Conservation (phyloP, 805 yeast genomes). For the Wickerhamiella domercqiae region DNA sequence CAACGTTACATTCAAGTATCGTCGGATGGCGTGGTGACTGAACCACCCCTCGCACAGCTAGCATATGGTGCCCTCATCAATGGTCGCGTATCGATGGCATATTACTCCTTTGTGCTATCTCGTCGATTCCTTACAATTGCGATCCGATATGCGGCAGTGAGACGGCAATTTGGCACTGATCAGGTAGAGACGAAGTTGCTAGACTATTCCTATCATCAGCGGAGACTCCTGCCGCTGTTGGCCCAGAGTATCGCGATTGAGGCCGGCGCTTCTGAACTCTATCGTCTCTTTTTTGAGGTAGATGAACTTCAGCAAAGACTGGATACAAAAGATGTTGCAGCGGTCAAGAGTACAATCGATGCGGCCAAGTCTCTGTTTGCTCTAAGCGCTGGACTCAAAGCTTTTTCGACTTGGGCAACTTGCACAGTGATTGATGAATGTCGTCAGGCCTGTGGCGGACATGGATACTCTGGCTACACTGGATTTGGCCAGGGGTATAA, state of each 20-base stretch:
- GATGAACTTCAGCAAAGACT: constrained; percentile 32
- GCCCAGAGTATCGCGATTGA: constrained; percentile 59
- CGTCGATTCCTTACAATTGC: constrained; percentile 66
- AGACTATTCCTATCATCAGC: constrained; percentile 75
- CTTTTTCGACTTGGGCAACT: constrained; percentile 69
- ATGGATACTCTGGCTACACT: constrained; percentile 71
- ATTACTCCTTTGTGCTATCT: constrained; percentile 62
- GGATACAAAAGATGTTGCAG: constrained; percentile 29
- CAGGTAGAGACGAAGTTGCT: constrained; percentile 47
- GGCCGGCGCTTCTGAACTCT: constrained; percentile 48
- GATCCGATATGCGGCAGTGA: constrained; percentile 63
- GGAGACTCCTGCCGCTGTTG: constrained; percentile 63
- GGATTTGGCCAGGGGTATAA: constrained; percentile 72
- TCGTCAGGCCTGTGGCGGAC: constrained; percentile 84
- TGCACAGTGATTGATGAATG: constrained; percentile 63
- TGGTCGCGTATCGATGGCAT: constrained; percentile 76
- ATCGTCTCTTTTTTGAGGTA: constrained; percentile 33
- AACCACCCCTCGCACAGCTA: constrained; percentile 68
- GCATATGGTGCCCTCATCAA: constrained; percentile 66
- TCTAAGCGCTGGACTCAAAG: constrained; percentile 66
- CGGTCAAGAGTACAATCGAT: constrained; percentile 35
- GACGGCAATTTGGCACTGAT: constrained; percentile 52
- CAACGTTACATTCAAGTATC: constrained; percentile 55
- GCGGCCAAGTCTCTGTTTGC: constrained; percentile 58
- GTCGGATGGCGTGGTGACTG: constrained; percentile 43